Percentiles rank a stretch among this genome's conserved stretches.
Evolutionary conservation across 1,284 basidiomycete genomes (phyloP).

Genomic region (Leccinum fallax): DNA sequence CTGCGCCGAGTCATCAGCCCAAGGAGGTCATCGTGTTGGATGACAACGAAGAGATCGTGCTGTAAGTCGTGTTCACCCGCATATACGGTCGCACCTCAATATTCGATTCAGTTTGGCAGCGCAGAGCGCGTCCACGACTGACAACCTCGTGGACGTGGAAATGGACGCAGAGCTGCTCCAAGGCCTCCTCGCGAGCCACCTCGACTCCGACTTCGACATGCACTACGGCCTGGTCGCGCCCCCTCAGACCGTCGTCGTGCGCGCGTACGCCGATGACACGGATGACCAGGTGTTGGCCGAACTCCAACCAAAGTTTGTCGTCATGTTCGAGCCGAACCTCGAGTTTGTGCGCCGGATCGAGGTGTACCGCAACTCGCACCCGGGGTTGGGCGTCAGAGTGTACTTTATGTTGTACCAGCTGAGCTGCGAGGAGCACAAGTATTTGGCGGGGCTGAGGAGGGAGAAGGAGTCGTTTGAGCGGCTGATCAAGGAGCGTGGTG

Average conservation of each 20-base stretch:
- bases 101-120: conserved; percentile 21
- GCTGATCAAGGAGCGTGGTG: conserved; percentile 90
- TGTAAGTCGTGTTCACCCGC: conserved; percentile 18
- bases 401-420: conserved; percentile 95
- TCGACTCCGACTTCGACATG: conserved; percentile 64
- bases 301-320: conserved; percentile 87
- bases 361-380: conserved; percentile 84
- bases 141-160: conserved; percentile 21
- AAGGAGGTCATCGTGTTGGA: conserved; percentile 43
- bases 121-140: conserved; percentile 16
- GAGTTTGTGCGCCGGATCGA: conserved; percentile 93
- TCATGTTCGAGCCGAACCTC: conserved; percentile 95
- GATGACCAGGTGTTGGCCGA: conserved; percentile 91
- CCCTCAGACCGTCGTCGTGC: conserved; percentile 83
- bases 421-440: conserved; percentile 95
- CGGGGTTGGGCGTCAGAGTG: conserved; percentile 82
- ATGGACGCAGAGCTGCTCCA: conserved; percentile 25
- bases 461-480: conserved; percentile 97
- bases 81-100: neutral
- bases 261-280: conserved; percentile 89
- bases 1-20: conserved; percentile 6
- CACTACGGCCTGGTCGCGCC: conserved; percentile 84
- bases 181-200: conserved; percentile 26
- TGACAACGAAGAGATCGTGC: conserved; percentile 48
- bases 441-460: conserved; percentile 83